These are phyloP conservation scores for Vicia villosa DNA, from an alignment of 306 rosid species.

Conservation along the genomic window DNA sequence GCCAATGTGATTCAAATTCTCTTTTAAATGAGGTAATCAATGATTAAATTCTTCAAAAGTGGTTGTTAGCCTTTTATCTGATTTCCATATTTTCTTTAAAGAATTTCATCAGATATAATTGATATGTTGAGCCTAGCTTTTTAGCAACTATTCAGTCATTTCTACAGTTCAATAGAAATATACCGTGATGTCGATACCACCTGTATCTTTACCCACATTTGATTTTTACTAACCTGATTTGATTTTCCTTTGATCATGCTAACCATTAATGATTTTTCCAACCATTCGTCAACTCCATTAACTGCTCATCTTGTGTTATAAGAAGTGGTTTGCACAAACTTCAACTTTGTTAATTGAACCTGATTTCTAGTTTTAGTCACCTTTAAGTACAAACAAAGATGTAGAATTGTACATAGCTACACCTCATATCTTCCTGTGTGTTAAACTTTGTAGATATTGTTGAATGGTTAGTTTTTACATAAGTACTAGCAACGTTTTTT, in stretches of 20 bases:
- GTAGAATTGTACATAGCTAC: not conserved
- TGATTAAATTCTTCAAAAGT: conserved; percentile 27
- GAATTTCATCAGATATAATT: conserved; percentile 8
- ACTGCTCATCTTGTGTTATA: conserved; percentile 16
- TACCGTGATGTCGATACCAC: conserved; percentile 17
- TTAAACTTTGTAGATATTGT: conserved; percentile 9
- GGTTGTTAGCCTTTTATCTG: conserved; percentile 13
- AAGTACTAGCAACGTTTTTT: not conserved
- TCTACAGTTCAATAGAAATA: conserved; percentile 13
- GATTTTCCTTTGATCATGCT: conserved; percentile 21
- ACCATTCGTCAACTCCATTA: conserved; percentile 2
- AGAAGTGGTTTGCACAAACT: conserved; percentile 2
- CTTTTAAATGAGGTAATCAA: conserved; percentile 86
- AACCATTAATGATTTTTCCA: conserved; percentile 11
- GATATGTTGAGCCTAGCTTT: conserved; percentile 22
- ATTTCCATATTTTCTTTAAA: conserved; percentile 15
- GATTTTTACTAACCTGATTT: conserved; percentile 10
- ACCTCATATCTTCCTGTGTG: conserved; percentile 15
- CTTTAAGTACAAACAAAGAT: conserved; percentile 1
- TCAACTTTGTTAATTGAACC: conserved; percentile 6
- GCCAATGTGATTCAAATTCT: conserved; percentile 88
- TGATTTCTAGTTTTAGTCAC: conserved; percentile 23
- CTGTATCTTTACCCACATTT: conserved; percentile 3
- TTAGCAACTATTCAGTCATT: conserved; percentile 7
- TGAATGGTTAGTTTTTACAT: conserved; percentile 21